phyloP scores from a whole-genome alignment of 441 rosid genomes.

The Manihot esculenta region DNA sequence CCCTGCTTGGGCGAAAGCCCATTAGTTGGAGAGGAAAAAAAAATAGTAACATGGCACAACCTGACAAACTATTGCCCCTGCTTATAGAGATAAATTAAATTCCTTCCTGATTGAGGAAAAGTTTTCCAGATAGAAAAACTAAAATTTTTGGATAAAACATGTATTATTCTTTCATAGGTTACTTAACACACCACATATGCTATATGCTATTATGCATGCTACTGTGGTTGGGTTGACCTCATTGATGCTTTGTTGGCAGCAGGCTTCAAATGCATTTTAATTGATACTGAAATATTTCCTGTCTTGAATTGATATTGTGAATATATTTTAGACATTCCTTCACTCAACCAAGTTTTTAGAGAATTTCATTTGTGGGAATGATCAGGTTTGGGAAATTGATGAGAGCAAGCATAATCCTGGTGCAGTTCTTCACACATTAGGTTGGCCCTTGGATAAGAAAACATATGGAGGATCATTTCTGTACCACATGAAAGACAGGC shows the following conservation, averaged over 20 bases:
- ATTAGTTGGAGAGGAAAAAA: too few species aligned
- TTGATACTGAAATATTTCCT: background rate
- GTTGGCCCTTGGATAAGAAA: slow-evolving; percentile 88
- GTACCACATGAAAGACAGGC: slow-evolving; percentile 91
- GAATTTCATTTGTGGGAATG: slow-evolving; percentile 20
- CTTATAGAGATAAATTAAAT: background rate
- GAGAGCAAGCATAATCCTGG: slow-evolving; percentile 86
- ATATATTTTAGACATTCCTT: background rate
- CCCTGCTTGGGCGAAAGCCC: too few species aligned
- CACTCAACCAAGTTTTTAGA: slow-evolving; percentile 4
- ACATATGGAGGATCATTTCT: slow-evolving; percentile 97
- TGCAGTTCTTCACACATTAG: slow-evolving; percentile 79
- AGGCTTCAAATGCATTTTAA: background rate
- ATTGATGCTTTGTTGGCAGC: background rate
- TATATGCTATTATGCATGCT: background rate
- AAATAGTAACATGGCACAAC: too few species aligned
- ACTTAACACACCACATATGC: too few species aligned
- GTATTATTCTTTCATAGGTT: background rate
- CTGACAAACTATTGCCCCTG: background rate
- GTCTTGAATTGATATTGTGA: background rate
- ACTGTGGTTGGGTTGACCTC: background rate
- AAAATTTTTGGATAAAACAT: background rate
- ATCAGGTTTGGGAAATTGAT: slow-evolving; percentile 95
- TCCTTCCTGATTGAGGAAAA: background rate
- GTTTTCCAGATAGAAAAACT: too few species aligned